A percentile compares a stretch with the other conserved stretches of the same genome.
phyloP scores from a whole-genome alignment of 148 eudicot species.

The Arctostaphylos glauca region DNA sequence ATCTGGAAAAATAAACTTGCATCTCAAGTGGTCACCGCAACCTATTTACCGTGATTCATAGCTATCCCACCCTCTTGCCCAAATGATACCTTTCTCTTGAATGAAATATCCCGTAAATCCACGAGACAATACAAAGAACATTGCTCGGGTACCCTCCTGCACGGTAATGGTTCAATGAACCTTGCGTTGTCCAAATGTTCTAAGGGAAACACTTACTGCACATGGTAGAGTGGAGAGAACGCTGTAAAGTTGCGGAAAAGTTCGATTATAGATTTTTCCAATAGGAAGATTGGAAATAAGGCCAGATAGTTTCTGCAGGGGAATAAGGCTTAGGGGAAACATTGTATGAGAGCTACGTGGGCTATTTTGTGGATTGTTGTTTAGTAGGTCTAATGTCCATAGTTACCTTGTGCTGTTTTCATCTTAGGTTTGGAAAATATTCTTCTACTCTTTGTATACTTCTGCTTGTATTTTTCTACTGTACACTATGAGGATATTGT shows the following conservation, averaged over 20 bases:
- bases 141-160: background rate
- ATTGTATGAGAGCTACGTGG: background rate
- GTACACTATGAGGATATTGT: background rate
- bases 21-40: conserved; percentile 83
- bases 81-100: background rate
- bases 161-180: background rate
- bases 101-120: background rate
- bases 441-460: background rate
- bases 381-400: background rate
- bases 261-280: background rate
- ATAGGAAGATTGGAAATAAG: background rate
- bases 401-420: background rate
- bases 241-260: conserved; percentile 13
- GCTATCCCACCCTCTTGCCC: background rate
- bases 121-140: background rate
- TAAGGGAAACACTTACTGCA: background rate
- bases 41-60: conserved; percentile 76
- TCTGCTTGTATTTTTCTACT: background rate
- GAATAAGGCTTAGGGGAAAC: background rate
- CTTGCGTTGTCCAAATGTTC: background rate
- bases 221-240: conserved; percentile 1
- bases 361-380: background rate
- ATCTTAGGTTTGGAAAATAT: background rate
- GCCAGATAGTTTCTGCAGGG: background rate
- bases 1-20: conserved; percentile 61